Evolutionary conservation across 441 rosid genomes (phyloP).

Genomic region (Adansonia gregorii): DNA sequence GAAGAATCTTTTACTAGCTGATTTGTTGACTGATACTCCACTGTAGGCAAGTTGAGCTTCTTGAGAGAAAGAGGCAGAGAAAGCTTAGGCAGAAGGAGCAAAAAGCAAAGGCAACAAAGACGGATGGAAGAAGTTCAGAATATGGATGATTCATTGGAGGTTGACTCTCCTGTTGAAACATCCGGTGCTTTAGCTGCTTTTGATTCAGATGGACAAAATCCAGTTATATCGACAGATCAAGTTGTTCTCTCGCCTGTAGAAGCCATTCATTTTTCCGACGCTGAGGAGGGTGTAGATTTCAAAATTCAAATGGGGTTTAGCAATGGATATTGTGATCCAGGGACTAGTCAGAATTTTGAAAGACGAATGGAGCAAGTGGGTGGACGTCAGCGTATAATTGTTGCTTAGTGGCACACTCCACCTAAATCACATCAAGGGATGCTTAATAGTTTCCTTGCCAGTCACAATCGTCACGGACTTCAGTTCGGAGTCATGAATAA

Average conservation of each 20-base stretch:
- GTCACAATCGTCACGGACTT: constrained; percentile 43
- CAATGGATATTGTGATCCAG: constrained; percentile 41
- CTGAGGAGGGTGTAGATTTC: constrained; percentile 45
- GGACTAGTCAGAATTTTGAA: constrained; percentile 42
- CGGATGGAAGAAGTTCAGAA: constrained; percentile 45
- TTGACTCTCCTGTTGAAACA: constrained; percentile 49
- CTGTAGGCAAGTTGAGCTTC: constrained; percentile 73
- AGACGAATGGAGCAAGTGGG: constrained; percentile 39
- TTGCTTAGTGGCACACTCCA: constrained; percentile 44
- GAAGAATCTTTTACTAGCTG: constrained; percentile 4
- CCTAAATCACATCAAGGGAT: constrained; percentile 48
- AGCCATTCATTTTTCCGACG: constrained; percentile 39
- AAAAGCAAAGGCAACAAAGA: constrained; percentile 68
- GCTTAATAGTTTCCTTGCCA: constrained; percentile 51
- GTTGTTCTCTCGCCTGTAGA: constrained; percentile 40
- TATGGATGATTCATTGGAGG: constrained; percentile 48
- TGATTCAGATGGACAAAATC: constrained; percentile 47
- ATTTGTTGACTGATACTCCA: constrained; percentile 26
- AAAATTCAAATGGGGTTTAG: constrained; percentile 46
- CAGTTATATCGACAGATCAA: constrained; percentile 40
- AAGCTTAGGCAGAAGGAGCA: constrained; percentile 86
- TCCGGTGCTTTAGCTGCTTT: constrained; percentile 42
- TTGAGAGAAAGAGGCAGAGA: constrained; percentile 80
- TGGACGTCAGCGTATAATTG: constrained; percentile 39
- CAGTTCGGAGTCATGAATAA: constrained; percentile 53